These are phyloP conservation scores for Gliomastix tumulicola DNA, from an alignment of 2,329 filamentous ascomycete genomes.

Conservation along the genomic window DNA sequence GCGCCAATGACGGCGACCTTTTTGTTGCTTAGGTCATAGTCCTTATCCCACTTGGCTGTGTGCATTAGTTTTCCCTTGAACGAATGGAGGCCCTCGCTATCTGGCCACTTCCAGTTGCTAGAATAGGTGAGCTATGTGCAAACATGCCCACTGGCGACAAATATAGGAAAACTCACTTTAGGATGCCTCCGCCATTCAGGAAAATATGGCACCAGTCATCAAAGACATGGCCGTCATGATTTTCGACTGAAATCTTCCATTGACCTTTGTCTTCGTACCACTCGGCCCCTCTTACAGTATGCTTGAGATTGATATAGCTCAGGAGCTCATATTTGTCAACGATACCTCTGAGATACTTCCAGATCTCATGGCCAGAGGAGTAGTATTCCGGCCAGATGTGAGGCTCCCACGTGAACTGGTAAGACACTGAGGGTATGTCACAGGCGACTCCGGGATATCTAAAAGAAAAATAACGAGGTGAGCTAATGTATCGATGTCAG, in stretches of 20 bases:
- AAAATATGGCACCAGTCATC: constrained; percentile 6
- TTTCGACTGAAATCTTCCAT: constrained; percentile 4
- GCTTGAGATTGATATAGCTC: constrained; percentile 39
- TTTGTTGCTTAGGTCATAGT: constrained; percentile 41
- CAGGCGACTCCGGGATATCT: constrained; percentile 24
- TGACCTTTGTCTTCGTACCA: constrained; percentile 5
- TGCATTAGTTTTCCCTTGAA: constrained; percentile 44
- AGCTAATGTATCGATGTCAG: too few relatives aligned
- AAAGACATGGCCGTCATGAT: constrained; percentile 1
- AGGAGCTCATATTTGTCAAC: constrained; percentile 41
- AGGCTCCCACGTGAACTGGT: constrained; percentile 54
- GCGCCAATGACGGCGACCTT: constrained; percentile 50
- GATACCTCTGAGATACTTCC: constrained; percentile 40
- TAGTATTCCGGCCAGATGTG: constrained; percentile 56
- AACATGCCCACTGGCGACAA: not conserved
- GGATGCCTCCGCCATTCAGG: constrained; percentile 7
- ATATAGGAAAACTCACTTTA: constrained; percentile 6
- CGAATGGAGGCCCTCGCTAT: constrained; percentile 34
- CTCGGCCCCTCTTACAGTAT: constrained; percentile 19
- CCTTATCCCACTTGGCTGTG: constrained; percentile 43
- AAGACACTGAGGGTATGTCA: constrained; percentile 53
- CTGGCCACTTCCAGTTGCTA: constrained; percentile 40
- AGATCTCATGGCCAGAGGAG: constrained; percentile 46
- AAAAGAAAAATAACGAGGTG: too few relatives aligned
- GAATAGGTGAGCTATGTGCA: not conserved